These are phyloP conservation scores for Luffa aegyptiaca DNA, from an alignment of 306 rosid species.

Conservation along the genomic window DNA sequence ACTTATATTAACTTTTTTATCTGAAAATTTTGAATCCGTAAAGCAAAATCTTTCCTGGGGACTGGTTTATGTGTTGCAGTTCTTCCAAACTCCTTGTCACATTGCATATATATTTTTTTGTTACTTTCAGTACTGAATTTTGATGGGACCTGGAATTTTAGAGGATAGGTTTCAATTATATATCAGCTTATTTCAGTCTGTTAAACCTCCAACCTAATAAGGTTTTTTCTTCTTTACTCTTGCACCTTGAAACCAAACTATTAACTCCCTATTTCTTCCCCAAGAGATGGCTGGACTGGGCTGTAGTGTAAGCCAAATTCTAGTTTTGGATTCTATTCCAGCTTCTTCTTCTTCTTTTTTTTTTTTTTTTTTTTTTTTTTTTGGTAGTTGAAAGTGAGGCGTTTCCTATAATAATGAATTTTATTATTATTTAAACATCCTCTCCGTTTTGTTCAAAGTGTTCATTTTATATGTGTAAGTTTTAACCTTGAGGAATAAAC, in stretches of 20 bases:
- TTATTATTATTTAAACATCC: neutral
- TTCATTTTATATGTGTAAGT: neutral
- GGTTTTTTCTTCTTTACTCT: neutral
- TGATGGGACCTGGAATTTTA: neutral
- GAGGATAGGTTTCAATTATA: neutral
- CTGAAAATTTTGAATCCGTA: neutral
- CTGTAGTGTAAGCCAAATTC: neutral
- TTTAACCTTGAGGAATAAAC: neutral
- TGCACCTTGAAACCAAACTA: neutral
- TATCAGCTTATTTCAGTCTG: neutral
- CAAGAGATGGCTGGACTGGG: neutral
- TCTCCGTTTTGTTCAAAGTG: neutral
- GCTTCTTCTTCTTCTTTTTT: too few relatives aligned
- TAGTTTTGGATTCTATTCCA: neutral
- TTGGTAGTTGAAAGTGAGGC: neutral
- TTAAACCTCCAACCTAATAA: neutral
- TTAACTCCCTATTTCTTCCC: neutral
- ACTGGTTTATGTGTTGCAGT: neutral
- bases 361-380: too few relatives aligned
- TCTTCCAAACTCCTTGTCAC: neutral
- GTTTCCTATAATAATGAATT: neutral
- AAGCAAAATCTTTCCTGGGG: neutral
- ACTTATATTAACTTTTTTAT: neutral
- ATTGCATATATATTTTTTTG: neutral
- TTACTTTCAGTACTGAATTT: neutral